These are phyloP conservation scores for Solanum tarijense DNA, from an alignment of 257 asterid species.

Conservation along the genomic window DNA sequence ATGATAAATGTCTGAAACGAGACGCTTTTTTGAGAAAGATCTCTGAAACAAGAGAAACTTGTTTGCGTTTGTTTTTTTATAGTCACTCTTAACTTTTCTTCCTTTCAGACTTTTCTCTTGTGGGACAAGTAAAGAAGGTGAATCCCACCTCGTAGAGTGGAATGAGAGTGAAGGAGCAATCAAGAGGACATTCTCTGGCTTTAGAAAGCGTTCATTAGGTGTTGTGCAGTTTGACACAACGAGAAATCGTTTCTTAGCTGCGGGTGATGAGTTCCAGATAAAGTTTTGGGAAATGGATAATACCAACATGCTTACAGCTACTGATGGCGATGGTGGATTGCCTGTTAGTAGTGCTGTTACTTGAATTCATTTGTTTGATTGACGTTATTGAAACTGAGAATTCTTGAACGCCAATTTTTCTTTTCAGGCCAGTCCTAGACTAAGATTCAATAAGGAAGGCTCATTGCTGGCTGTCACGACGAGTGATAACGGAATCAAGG, in stretches of 20 bases:
- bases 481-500: slow-evolving; percentile 82
- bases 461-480: slow-evolving; percentile 86
- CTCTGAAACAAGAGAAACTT: not conserved
- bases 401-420: slow-evolving; percentile 2
- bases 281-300: slow-evolving; percentile 95
- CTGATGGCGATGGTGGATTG: slow-evolving; percentile 88
- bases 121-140: slow-evolving; percentile 94
- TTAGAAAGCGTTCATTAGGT: slow-evolving; percentile 79
- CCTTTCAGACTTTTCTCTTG: slow-evolving; percentile 81
- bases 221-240: slow-evolving; percentile 88
- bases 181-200: slow-evolving; percentile 70
- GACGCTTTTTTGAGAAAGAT: not conserved
- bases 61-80: not conserved
- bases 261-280: slow-evolving; percentile 88
- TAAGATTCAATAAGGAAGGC: slow-evolving; percentile 85
- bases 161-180: slow-evolving; percentile 95
- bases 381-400: not conserved
- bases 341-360: slow-evolving; percentile 50
- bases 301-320: slow-evolving; percentile 44
- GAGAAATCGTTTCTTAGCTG: slow-evolving; percentile 80
- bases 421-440: slow-evolving; percentile 78
- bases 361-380: not conserved
- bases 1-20: not conserved
- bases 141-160: slow-evolving; percentile 93
- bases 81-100: not conserved